Evolutionary conservation across 2,329 filamentous ascomycete species (phyloP).

Genomic region (Ampelomyces quisqualis): DNA sequence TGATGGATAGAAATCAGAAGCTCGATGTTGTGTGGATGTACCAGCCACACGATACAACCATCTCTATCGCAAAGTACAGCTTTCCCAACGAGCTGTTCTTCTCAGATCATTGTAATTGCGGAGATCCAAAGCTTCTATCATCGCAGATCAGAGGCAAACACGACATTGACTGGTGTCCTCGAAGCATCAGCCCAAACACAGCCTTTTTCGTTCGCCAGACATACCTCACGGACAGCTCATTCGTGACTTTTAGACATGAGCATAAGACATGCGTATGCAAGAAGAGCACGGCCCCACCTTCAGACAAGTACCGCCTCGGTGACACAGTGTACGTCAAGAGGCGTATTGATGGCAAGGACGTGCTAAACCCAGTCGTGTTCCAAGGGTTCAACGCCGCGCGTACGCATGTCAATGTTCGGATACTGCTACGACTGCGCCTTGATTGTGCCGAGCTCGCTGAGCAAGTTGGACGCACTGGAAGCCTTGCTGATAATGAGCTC

Average conservation of each 20-base stretch:
- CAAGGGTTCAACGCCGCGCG: constrained; percentile 40
- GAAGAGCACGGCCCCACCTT: constrained; percentile 12
- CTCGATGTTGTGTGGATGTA: constrained; percentile 77
- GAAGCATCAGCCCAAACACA: constrained; percentile 46
- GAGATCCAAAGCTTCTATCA: constrained; percentile 53
- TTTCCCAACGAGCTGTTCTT: constrained; percentile 73
- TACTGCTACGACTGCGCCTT: constrained; percentile 53
- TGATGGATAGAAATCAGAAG: constrained; percentile 38
- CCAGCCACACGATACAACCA: constrained; percentile 67
- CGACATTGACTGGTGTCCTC: constrained; percentile 59
- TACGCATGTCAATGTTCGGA: constrained; percentile 50
- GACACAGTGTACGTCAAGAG: constrained; percentile 60
- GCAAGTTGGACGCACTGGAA: constrained; percentile 20
- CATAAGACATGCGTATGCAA: constrained; percentile 59
- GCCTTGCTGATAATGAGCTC: constrained; percentile 57
- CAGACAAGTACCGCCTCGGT: constrained; percentile 49
- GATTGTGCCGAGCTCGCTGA: constrained; percentile 40
- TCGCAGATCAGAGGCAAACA: constrained; percentile 61
- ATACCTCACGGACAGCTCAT: constrained; percentile 64
- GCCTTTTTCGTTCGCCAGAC: constrained; percentile 69
- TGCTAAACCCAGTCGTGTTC: constrained; percentile 64
- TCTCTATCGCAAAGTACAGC: constrained; percentile 67
- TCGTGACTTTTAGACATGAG: constrained; percentile 57
- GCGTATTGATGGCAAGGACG: constrained; percentile 26
- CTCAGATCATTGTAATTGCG: constrained; percentile 73